These are phyloP conservation scores for Spathaspora gorwiae DNA, from an alignment of 805 yeast genomes.

Conservation along the genomic window DNA sequence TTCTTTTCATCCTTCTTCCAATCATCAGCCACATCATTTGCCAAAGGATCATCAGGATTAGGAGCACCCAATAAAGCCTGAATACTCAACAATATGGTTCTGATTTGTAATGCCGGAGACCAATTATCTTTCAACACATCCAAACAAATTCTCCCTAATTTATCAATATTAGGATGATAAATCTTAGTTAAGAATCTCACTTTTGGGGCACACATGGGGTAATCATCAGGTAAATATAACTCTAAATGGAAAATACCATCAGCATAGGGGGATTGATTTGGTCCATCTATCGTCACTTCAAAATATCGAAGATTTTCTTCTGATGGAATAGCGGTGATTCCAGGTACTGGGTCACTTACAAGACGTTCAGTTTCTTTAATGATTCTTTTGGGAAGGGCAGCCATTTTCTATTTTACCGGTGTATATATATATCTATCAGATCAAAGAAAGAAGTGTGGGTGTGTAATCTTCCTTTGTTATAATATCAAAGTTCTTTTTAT, in stretches of 20 bases:
- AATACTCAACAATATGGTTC: slow-evolving; percentile 84
- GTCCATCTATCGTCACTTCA: slow-evolving; percentile 89
- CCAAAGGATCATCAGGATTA: slow-evolving; percentile 96
- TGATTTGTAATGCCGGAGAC: slow-evolving; percentile 96
- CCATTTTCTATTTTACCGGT: slow-evolving; percentile 37
- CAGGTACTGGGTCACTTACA: slow-evolving; percentile 93
- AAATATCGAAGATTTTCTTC: slow-evolving; percentile 93
- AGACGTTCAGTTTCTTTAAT: slow-evolving; percentile 94
- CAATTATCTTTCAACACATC: slow-evolving; percentile 94
- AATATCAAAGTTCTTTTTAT: too few relatives aligned
- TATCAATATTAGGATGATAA: slow-evolving; percentile 94
- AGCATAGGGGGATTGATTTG: slow-evolving; percentile 87
- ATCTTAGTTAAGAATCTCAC: slow-evolving; percentile 90
- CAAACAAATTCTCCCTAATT: slow-evolving; percentile 90
- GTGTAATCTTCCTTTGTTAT: too few relatives aligned
- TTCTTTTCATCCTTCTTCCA: slow-evolving; percentile 83
- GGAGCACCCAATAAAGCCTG: slow-evolving; percentile 95
- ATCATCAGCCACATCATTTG: slow-evolving; percentile 95
- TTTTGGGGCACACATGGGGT: slow-evolving; percentile 97
- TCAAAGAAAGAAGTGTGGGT: too few relatives aligned
- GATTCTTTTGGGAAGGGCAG: slow-evolving; percentile 81
- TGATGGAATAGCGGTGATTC: slow-evolving; percentile 87
- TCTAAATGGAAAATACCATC: slow-evolving; percentile 75
- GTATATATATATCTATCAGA: neutral
- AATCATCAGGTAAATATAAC: slow-evolving; percentile 89